Evolutionary conservation across 768 basidiomycete genomes (phyloP), one percentile per base, ranked within the genome.

Genomic region (Amyloporia xantha): DNA sequence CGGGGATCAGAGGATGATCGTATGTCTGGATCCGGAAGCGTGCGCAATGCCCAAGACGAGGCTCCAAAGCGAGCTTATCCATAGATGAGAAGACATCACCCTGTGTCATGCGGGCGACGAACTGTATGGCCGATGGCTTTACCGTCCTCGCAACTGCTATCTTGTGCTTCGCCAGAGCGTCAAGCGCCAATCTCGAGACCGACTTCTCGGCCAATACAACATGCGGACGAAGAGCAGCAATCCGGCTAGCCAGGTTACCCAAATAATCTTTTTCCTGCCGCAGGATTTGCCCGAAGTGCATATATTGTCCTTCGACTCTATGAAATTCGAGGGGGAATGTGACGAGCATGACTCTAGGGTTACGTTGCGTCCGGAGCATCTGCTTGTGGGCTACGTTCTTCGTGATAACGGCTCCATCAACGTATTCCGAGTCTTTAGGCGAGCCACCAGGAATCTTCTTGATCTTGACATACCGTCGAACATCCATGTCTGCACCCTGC

Each of bases 331-430:
- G 69, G 0, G 94, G 93, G 56, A 97, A 95, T 1, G 94, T 94
- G 48, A 97, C 84, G 19, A 97, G 78, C 93, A 98, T 96, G 58
- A 99, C 79, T 13, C 94, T 84, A 1, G 96, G 93, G 59, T 93
- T 91, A 41, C 77, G 74, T 54, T 91, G 78, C 19, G 74, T 72
- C 43, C 91, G 76, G 17, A 86, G 75, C 95, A 99, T 97, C 55
- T 82, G 79, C 67, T 97, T 97, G 66, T 98, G 94, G 1, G 93
- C 90, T 7, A 98, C 85, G 59, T 97, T 97, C 75, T 99, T 98
- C 15, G 95, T 94, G 59, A 97, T 96, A 49, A 98, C 92, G 4
- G 87, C 90, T 11, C 96, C 96, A 47, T 92, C 88, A 39, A 99
- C 91, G 62, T 93, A 98, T 70, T 99, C 96, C 4, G 92, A 96